These are phyloP conservation scores for Pseudohalonectria lignicola DNA, from an alignment of 2,329 filamentous ascomycete species.

Conservation along the genomic window DNA sequence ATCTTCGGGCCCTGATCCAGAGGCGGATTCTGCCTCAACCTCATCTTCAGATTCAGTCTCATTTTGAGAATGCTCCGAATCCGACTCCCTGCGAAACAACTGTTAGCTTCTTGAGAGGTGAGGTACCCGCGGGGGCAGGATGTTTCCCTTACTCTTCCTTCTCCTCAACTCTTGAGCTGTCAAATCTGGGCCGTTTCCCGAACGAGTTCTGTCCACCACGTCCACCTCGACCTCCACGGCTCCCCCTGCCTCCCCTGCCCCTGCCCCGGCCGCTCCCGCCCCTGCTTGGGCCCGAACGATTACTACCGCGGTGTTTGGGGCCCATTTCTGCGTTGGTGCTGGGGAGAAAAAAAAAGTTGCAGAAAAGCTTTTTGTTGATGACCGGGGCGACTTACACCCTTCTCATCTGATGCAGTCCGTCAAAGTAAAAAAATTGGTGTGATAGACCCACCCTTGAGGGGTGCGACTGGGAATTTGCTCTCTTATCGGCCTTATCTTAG, in stretches of 20 bases:
- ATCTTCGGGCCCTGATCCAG: constrained; percentile 34
- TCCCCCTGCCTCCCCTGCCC: constrained; percentile 12
- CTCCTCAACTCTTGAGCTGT: constrained; percentile 32
- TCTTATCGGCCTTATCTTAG: constrained; percentile 33
- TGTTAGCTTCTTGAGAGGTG: too few species aligned
- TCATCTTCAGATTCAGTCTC: constrained; percentile 13
- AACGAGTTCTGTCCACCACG: constrained; percentile 12
- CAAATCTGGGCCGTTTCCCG: constrained; percentile 27
- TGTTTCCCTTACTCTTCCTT: constrained; percentile 33
- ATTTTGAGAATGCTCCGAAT: constrained; percentile 7
- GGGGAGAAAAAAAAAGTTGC: too few species aligned
- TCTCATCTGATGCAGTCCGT: too few species aligned
- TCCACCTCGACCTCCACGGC: constrained; percentile 11
- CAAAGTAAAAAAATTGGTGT: constrained; percentile 19
- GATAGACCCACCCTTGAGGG: constrained; percentile 1
- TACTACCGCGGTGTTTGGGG: constrained; percentile 8
- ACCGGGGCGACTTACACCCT: too few species aligned
- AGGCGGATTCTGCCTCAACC: constrained; percentile 24
- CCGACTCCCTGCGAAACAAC: constrained; percentile 3
- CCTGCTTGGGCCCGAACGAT: constrained; percentile 19
- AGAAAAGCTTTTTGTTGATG: too few species aligned
- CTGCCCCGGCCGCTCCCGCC: constrained; percentile 17
- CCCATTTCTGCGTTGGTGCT: too few species aligned
- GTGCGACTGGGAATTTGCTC: not conserved
- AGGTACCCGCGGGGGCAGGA: too few species aligned